These are phyloP conservation scores for Cutaneotrichosporon sp. DNA, from an alignment of 1,284 basidiomycete genomes.

Conservation along the genomic window DNA sequence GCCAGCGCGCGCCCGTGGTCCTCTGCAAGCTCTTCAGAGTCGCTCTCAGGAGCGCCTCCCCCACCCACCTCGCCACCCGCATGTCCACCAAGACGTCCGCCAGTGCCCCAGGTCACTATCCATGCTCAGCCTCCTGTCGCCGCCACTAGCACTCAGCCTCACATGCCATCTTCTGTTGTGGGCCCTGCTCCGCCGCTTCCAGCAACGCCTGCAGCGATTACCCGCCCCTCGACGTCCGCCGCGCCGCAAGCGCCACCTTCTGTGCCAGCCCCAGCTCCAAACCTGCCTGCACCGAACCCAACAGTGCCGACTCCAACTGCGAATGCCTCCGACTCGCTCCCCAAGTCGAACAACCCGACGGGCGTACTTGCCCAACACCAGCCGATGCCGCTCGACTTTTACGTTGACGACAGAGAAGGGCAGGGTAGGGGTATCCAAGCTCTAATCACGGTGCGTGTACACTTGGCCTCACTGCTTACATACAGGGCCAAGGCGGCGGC, in stretches of 20 bases:
- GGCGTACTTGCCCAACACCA: neutral
- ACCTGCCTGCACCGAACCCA: too few relatives aligned
- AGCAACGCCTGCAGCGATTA: too few relatives aligned
- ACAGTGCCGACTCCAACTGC: neutral
- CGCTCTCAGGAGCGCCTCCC: neutral
- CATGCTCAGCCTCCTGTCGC: neutral
- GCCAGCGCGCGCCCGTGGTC: too few relatives aligned
- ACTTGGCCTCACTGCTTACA: neutral
- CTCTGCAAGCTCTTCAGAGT: too few relatives aligned
- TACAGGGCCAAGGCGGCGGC: constrained; percentile 5
- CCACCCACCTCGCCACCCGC: neutral
- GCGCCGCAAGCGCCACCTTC: too few relatives aligned
- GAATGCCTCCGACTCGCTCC: neutral
- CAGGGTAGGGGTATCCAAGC: neutral
- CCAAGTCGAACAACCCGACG: neutral
- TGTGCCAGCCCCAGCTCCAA: neutral
- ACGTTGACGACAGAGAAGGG: neutral
- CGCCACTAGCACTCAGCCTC: too few relatives aligned
- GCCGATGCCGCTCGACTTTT: constrained; percentile 1
- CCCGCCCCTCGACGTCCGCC: too few relatives aligned
- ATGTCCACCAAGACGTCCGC: neutral
- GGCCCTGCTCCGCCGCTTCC: too few relatives aligned
- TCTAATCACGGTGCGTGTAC: neutral
- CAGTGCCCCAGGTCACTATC: neutral
- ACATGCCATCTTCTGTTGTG: too few relatives aligned